phyloP scores from a whole-genome alignment of 345 rosid species.

The Aethionema arabicum region DNA sequence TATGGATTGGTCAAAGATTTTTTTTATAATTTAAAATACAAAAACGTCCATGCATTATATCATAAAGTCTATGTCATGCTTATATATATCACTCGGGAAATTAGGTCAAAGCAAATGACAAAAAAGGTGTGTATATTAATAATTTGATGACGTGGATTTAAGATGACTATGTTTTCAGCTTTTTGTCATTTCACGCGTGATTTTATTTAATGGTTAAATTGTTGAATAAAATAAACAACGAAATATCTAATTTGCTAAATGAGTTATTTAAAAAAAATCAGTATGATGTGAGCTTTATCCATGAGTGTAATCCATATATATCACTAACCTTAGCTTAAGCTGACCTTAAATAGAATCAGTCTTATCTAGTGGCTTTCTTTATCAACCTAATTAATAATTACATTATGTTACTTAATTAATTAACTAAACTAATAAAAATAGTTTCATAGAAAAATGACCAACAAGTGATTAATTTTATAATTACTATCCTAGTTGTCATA shows the following conservation, averaged over 20 bases:
- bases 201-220: conserved; percentile 5
- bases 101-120: conserved; percentile 15
- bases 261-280: not conserved
- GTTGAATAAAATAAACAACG: conserved; percentile 3
- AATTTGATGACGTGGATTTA: conserved; percentile 30
- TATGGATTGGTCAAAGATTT: conserved; percentile 18
- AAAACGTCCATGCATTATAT: too few relatives aligned
- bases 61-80: conserved; percentile 16
- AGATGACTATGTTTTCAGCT: conserved; percentile 14
- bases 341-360: not conserved
- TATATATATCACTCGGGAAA: conserved; percentile 4
- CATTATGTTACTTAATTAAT: not conserved
- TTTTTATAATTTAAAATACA: not conserved
- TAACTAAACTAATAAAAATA: not conserved
- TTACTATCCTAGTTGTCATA: too few relatives aligned
- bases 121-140: not conserved
- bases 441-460: too few relatives aligned
- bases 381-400: not conserved
- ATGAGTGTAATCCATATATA: not conserved
- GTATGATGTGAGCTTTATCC: not conserved
- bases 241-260: not conserved
- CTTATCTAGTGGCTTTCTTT: not conserved
- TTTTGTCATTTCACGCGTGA: not conserved
- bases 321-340: not conserved
- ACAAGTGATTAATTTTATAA: too few relatives aligned